A percentile compares a stretch with the other conserved stretches of the same genome.
phyloP scores from a whole-genome alignment of 2,329 filamentous ascomycete species.

The Polychaeton citri region DNA sequence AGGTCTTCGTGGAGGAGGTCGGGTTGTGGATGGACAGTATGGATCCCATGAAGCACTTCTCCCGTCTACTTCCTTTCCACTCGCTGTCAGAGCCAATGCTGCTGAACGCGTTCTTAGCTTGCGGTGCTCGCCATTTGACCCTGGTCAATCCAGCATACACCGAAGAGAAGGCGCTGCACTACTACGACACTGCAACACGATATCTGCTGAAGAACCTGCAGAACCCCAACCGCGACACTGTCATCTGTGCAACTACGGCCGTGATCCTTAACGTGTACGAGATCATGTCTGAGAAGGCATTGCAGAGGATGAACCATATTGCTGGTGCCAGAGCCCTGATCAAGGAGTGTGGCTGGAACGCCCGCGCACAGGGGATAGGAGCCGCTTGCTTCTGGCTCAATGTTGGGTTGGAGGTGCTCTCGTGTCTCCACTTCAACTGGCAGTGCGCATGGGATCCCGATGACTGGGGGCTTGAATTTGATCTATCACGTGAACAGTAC shows the following conservation, averaged over 20 bases:
- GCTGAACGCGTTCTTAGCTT: slow-evolving; percentile 76
- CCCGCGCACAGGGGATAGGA: slow-evolving; percentile 62
- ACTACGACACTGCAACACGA: slow-evolving; percentile 76
- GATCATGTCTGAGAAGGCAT: slow-evolving; percentile 70
- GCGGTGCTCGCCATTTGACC: slow-evolving; percentile 69
- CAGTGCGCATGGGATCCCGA: slow-evolving; percentile 79
- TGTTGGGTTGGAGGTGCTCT: slow-evolving; percentile 78
- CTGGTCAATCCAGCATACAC: slow-evolving; percentile 56
- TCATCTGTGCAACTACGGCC: slow-evolving; percentile 74
- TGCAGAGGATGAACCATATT: slow-evolving; percentile 79
- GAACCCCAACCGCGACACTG: slow-evolving; percentile 71
- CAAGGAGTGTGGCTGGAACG: slow-evolving; percentile 81
- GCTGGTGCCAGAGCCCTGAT: slow-evolving; percentile 74
- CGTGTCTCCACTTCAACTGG: slow-evolving; percentile 79
- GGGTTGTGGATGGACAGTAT: slow-evolving; percentile 90
- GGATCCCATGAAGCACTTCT: slow-evolving; percentile 73
- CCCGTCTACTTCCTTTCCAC: slow-evolving; percentile 68
- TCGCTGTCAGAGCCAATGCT: slow-evolving; percentile 76
- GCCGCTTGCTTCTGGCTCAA: slow-evolving; percentile 92
- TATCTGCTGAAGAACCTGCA: slow-evolving; percentile 64
- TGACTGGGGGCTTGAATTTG: slow-evolving; percentile 75
- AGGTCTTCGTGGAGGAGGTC: slow-evolving; percentile 82
- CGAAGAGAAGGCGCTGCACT: slow-evolving; percentile 64
- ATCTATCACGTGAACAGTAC: slow-evolving; percentile 46
- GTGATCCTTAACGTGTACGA: slow-evolving; percentile 87